Evolutionary conservation across 306 rosid genomes (phyloP), one percentile per base, ranked within the genome.

Genomic region (Senna tora): DNA sequence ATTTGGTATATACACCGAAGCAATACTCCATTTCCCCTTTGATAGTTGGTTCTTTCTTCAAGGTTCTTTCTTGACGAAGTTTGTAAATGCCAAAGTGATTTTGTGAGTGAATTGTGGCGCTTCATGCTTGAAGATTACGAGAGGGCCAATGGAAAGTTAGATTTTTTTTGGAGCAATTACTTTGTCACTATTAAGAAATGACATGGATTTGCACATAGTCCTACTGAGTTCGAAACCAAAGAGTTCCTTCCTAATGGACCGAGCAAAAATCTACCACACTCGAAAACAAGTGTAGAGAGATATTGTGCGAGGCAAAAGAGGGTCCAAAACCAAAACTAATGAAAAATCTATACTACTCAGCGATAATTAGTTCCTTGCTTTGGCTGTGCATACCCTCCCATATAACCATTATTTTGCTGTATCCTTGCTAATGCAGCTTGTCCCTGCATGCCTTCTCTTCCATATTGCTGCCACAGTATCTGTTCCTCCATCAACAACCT

Each of bases 391-490:
- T 84, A 79, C 38, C 90, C 87, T 80, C 92, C 95, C 64, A 41
- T 21, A 77, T 83, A 69, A 43, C 83, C 73, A 39, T 75, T 75
- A 25, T 71, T 87, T n/a, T 79, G n/a, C n/a, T n/a, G 90, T 52
- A 78, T 63, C 65, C 76, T 80, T 38, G 50, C 30, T 8, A 82
- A 13, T 57, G 86, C 81, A 42, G 68, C 32, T 20, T 85, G 88
- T 41, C 97, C 97, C 41, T 80, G 95, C 87, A 75, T 74, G 9
- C 96, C 90, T 84, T 86, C 91, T 62, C 77, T 83, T 49, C 77
- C 76, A 72, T 83, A 94, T 67, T 94, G 97, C 75, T 91, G 97
- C 99, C 99, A 95, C 87, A 91, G 59, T 10, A 82, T 6, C 36
- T 95, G 96, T 72, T 95, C 99, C 67, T 89, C 90, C 82, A 84